phyloP scores from a whole-genome alignment of 1,284 basidiomycete species.

The Schizopora paradoxa region DNA sequence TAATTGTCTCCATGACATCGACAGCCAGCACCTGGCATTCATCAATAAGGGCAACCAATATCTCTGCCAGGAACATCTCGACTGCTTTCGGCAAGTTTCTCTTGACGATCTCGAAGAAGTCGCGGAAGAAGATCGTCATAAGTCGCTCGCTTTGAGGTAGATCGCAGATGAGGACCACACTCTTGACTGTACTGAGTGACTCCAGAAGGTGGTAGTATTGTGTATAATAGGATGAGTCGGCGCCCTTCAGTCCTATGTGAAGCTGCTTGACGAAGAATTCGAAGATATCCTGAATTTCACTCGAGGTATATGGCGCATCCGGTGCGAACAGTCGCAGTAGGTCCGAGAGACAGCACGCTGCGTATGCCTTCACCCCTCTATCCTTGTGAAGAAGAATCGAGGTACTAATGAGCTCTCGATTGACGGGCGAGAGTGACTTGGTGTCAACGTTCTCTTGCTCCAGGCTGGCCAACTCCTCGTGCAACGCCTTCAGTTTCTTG shows the following conservation, averaged over 20 bases:
- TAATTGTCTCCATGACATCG: conserved; percentile 76
- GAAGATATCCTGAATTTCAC: conserved; percentile 90
- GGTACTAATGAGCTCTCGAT: conserved; percentile 76
- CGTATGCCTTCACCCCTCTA: conserved; percentile 88
- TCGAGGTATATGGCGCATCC: conserved; percentile 89
- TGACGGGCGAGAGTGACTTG: conserved; percentile 60
- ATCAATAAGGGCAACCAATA: conserved; percentile 86
- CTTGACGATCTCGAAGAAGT: conserved; percentile 76
- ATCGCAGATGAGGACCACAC: conserved; percentile 90
- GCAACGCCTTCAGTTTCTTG: conserved; percentile 80
- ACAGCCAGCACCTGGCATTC: conserved; percentile 72
- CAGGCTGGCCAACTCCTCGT: conserved; percentile 75
- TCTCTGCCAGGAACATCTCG: conserved; percentile 83
- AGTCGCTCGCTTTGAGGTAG: conserved; percentile 84
- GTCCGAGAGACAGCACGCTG: conserved; percentile 93
- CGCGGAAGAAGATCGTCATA: conserved; percentile 78
- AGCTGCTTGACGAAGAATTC: conserved; percentile 91
- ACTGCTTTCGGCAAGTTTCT: conserved; percentile 86
- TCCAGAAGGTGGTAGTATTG: conserved; percentile 93
- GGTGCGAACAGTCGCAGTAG: conserved; percentile 92
- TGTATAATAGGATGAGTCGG: conserved; percentile 72
- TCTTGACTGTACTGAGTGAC: conserved; percentile 90
- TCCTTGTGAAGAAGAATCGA: conserved; percentile 91
- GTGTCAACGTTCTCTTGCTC: conserved; percentile 87
- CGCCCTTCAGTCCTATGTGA: conserved; percentile 63